Evolutionary conservation across 2,329 filamentous ascomycete genomes (phyloP).

Genomic region (Teratosphaeria destructans): DNA sequence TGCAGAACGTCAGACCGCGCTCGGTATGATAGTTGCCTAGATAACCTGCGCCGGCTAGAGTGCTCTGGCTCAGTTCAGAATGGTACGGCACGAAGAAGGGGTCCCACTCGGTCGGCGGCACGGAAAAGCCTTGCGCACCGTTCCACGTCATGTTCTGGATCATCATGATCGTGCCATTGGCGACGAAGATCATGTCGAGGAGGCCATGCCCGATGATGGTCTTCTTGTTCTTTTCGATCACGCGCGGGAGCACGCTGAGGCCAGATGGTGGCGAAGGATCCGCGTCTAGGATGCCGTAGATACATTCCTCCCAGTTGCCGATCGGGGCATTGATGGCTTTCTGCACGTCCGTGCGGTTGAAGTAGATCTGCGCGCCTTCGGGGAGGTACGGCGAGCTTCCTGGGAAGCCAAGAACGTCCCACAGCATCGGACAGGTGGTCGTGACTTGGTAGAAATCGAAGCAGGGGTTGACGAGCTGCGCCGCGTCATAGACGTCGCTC

Average conservation of each 20-base stretch:
- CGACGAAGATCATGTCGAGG: conserved; percentile 56
- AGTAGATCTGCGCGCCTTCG: conserved; percentile 44
- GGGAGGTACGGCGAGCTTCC: conserved; percentile 56
- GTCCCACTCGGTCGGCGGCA: conserved; percentile 39
- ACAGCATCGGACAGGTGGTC: conserved; percentile 59
- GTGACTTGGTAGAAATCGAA: conserved; percentile 63
- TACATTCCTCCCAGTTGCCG: conserved; percentile 55
- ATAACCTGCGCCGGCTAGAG: conserved; percentile 52
- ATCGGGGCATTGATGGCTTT: conserved; percentile 39
- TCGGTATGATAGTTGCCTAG: conserved; percentile 64
- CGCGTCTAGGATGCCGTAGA: conserved; percentile 34
- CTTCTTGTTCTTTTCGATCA: conserved; percentile 63
- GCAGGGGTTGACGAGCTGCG: conserved; percentile 57
- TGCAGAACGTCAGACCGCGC: conserved; percentile 62
- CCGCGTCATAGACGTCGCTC: conserved; percentile 45
- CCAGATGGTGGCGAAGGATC: conserved; percentile 47
- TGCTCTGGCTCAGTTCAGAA: conserved; percentile 32
- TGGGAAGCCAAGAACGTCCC: conserved; percentile 60
- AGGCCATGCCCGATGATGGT: conserved; percentile 65
- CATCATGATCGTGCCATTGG: conserved; percentile 51
- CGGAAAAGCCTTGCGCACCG: conserved; percentile 59
- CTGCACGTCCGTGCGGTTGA: conserved; percentile 30
- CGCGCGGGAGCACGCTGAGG: conserved; percentile 52
- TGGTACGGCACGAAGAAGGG: conserved; percentile 63
- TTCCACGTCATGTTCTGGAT: conserved; percentile 79